Base-by-base conservation (phyloP, 805 yeast species). In the Ogataea nakhonphanomensis region DNA sequence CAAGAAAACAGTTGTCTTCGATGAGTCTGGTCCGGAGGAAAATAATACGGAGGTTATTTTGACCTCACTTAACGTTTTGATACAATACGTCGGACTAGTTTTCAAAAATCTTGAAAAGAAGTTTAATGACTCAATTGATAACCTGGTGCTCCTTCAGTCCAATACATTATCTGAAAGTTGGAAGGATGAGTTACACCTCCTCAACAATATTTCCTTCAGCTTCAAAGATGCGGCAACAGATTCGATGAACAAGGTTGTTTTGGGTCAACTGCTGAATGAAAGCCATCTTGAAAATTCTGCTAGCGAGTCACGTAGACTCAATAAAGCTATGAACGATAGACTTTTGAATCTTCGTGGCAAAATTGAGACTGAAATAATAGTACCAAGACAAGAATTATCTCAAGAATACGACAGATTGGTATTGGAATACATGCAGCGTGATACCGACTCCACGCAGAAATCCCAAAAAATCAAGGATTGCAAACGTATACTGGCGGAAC, bases 11-110 rank as follows among this genome's bases (percentile, higher is more conserved):
- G 33, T 46, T 7, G 50, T 47, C 2, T 38, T 54, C 23, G 56
- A 55, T 33, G 52, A 49, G 23, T 37, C 39, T 17, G 28, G 40
- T 3, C 42, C 53, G n/a, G 50, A 46, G n/a, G 49, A 50, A 32
- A 50, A 59, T 33, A 69, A 68, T 35, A 63, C 74, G 33, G 70
- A 70, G 46, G 57, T 62, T 12, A 71, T 76, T n/a, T 64, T 77
- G 52, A 67, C 69, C 29, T 66, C 78, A 5, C 58, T 76, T 28
- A 74, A 71, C 48, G 71, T 72, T 2, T 61, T 77, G 8, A 70
- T 74, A 39, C 80, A 74, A 49, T 75, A 76, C 47, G 67, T 69
- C 30, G 65, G 71, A n/a, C 66, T 71, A 39, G 68, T 73, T 44
- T 62, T 70, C 33, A 63, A 63, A 33, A 67, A 66, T 1, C 61